These are phyloP conservation scores for Solanum chmielewskii DNA, from an alignment of 257 asterid species.

Conservation along the genomic window DNA sequence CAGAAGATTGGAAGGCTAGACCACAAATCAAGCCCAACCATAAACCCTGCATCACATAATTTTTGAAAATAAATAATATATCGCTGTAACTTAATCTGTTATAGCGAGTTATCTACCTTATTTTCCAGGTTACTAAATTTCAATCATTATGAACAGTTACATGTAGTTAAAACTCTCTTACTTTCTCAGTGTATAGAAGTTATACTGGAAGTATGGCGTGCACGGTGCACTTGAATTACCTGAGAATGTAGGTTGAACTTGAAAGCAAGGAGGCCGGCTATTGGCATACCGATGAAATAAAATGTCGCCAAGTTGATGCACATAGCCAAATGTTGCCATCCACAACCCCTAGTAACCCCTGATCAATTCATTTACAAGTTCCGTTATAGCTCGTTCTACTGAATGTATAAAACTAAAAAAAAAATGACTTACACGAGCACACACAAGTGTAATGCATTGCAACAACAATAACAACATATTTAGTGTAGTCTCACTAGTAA, in stretches of 20 bases:
- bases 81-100: background rate
- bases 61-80: background rate
- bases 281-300: slow-evolving; percentile 58
- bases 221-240: slow-evolving; percentile 18
- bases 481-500: background rate
- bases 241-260: slow-evolving; percentile 34
- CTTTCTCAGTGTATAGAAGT: background rate
- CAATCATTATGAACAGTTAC: background rate
- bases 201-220: too few relatives aligned
- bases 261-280: slow-evolving; percentile 52
- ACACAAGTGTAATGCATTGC: background rate
- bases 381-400: background rate
- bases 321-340: slow-evolving; percentile 64
- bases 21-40: slow-evolving; percentile 78
- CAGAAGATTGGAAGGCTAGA: slow-evolving; percentile 34
- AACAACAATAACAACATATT: background rate
- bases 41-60: slow-evolving; percentile 36
- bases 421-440: background rate
- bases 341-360: slow-evolving; percentile 86
- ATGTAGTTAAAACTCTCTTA: background rate
- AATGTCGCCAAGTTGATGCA: slow-evolving; percentile 46
- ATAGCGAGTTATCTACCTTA: background rate
- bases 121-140: background rate
- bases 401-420: background rate
- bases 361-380: background rate